Base-by-base conservation (phyloP, 257 asterid genomes). In the Thymus quinquecostatus region DNA sequence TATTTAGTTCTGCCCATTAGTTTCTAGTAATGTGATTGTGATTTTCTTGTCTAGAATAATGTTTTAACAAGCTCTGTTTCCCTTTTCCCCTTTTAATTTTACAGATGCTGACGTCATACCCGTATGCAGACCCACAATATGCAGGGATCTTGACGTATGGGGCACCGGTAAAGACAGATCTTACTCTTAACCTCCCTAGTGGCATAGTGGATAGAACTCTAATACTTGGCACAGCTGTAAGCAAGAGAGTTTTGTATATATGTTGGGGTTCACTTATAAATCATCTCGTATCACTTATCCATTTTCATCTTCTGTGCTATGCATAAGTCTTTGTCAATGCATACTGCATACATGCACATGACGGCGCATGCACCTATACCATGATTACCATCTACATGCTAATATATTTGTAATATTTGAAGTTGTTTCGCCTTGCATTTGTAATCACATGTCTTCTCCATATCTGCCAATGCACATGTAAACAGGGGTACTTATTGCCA, bases 61-160 rank as follows among this genome's bases (percentile, higher is more conserved):
- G 51, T 30, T 60, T 36, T 58, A 40, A 30, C 6, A 30, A 54
- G 8, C 34, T 72, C 8, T 8, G 32, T 38, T 30, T 13, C 11
- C 32, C 13, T 2, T 7, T 47, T 47, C 47, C 3, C 38, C 45
- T 30, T 72, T 45, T 67, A 30, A 34, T 40, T 75, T 71, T 78
- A 81, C 89, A 90, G 96, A 88, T 90, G 91, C 56, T 90, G 87
- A 38, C 88, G 3, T 67, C 96, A 61, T 86, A 88, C 82, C 96
- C 87, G 10, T 85, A 83, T 85, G 70, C 90, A 63, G 92, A 88
- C 70, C 84, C 84, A 55, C 91, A 82, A 54, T 90, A 86, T 71
- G 89, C 85, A 13, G 88, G 87, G 64, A 71, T 86, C 45, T 71
- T 88, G 84, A 80, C 90, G 63, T 86, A 86, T 74, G 95, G 92